phyloP scores from a whole-genome alignment of 2,329 filamentous ascomycete genomes.

The Sphaerostilbella broomeana region DNA sequence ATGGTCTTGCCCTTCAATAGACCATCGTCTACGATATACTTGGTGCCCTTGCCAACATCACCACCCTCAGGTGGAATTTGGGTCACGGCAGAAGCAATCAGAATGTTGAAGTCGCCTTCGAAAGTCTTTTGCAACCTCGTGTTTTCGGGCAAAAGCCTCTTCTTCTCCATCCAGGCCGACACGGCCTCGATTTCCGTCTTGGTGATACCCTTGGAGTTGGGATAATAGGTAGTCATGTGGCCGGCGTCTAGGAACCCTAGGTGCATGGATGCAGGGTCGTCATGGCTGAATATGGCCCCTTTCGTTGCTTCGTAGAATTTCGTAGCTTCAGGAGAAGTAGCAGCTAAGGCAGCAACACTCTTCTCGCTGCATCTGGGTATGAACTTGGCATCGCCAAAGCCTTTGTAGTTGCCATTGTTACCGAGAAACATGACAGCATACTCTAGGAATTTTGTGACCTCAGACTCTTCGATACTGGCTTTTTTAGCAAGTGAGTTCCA shows the following conservation, averaged over 20 bases:
- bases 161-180: conserved; percentile 65
- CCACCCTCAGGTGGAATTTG: conserved; percentile 55
- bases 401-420: conserved; percentile 80
- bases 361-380: conserved; percentile 63
- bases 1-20: conserved; percentile 60
- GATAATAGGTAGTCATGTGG: conserved; percentile 78
- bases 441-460: conserved; percentile 64
- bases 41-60: conserved; percentile 60
- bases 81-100: conserved; percentile 64
- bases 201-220: conserved; percentile 65
- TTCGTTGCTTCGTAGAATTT: conserved; percentile 60
- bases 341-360: conserved; percentile 58
- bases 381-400: conserved; percentile 80
- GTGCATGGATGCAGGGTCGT: conserved; percentile 60
- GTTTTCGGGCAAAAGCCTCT: conserved; percentile 67
- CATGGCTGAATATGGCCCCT: conserved; percentile 65
- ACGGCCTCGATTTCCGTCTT: conserved; percentile 68
- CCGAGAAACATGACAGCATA: conserved; percentile 74
- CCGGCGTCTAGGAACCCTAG: conserved; percentile 68
- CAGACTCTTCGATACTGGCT: conserved; percentile 55
- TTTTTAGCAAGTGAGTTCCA: conserved; percentile 62
- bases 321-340: conserved; percentile 52
- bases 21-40: conserved; percentile 54
- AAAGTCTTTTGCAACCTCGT: conserved; percentile 64
- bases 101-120: conserved; percentile 60